phyloP scores from a whole-genome alignment of 495 filamentous ascomycete species.

The Parachaetomium inaequale region DNA sequence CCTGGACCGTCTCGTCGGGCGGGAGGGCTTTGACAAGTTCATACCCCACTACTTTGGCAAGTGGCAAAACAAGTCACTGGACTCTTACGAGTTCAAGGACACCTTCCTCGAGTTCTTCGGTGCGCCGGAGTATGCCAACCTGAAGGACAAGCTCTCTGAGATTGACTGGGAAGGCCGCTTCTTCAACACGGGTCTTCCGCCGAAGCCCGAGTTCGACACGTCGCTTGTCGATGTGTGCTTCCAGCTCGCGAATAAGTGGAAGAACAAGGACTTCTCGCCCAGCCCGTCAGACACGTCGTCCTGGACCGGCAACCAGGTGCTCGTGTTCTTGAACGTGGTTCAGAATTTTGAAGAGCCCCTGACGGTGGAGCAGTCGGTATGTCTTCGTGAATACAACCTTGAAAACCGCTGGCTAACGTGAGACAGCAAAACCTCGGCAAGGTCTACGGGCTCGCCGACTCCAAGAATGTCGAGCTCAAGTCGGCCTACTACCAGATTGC shows the following conservation, averaged over 20 bases:
- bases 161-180: slow-evolving; percentile 90
- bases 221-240: slow-evolving; percentile 84
- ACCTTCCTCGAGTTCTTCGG: slow-evolving; percentile 82
- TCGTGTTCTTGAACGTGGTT: slow-evolving; percentile 82
- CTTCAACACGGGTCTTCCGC: slow-evolving; percentile 78
- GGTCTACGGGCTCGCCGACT: slow-evolving; percentile 63
- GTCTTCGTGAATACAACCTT: not conserved
- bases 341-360: slow-evolving; percentile 62
- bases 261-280: slow-evolving; percentile 61
- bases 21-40: slow-evolving; percentile 83
- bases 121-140: slow-evolving; percentile 56
- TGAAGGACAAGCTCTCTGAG: slow-evolving; percentile 59
- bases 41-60: slow-evolving; percentile 92
- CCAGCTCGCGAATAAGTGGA: slow-evolving; percentile 75
- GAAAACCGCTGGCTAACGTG: slow-evolving; percentile 14
- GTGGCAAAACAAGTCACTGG: slow-evolving; percentile 75
- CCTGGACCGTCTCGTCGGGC: slow-evolving; percentile 81
- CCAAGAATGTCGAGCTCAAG: slow-evolving; percentile 80
- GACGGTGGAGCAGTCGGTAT: slow-evolving; percentile 52
- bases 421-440: slow-evolving; percentile 59
- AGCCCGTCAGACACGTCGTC: slow-evolving; percentile 60
- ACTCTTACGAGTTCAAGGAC: slow-evolving; percentile 88
- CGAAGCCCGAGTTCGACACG: slow-evolving; percentile 87
- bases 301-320: slow-evolving; percentile 78
- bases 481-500: slow-evolving; percentile 73